Conservation (phyloP, 352 stramenopile species). For the Phytophthora europaea region DNA sequence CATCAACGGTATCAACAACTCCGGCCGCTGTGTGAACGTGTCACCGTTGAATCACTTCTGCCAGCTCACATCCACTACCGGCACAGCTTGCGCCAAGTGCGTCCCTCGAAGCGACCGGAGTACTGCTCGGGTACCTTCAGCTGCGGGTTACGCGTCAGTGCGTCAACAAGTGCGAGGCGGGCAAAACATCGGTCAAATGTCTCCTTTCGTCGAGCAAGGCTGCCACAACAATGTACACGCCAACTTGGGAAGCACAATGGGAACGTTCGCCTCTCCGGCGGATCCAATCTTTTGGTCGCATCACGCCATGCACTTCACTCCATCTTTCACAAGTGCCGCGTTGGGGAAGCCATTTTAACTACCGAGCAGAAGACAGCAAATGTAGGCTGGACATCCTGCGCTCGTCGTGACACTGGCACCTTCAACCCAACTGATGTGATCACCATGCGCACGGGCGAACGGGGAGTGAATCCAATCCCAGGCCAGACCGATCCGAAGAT, state of each 20-base stretch:
- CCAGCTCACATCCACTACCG: constrained; percentile 31
- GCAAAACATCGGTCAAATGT: constrained; percentile 69
- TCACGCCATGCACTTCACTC: constrained; percentile 70
- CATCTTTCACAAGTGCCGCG: constrained; percentile 79
- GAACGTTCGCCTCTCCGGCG: constrained; percentile 54
- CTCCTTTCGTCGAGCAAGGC: constrained; percentile 50
- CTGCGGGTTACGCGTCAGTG: constrained; percentile 56
- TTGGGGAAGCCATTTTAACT: constrained; percentile 52
- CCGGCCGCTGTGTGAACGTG: constrained; percentile 49
- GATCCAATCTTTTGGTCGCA: constrained; percentile 86
- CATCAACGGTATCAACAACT: constrained; percentile 62
- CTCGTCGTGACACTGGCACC: constrained; percentile 41
- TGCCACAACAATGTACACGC: constrained; percentile 79
- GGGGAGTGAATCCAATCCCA: constrained; percentile 45
- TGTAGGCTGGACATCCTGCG: constrained; percentile 61
- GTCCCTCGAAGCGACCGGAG: constrained; percentile 62
- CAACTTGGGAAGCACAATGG: constrained; percentile 63
- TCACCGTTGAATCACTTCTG: constrained; percentile 71
- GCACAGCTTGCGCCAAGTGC: constrained; percentile 50
- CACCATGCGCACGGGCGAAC: constrained; percentile 54
- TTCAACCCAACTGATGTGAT: constrained; percentile 61
- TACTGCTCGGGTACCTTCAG: constrained; percentile 38
- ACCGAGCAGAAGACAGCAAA: constrained; percentile 60
- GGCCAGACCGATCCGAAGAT: constrained; percentile 41
- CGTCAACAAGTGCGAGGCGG: constrained; percentile 59